Base-by-base conservation (phyloP, 345 rosid genomes). In the Firmiana major region DNA sequence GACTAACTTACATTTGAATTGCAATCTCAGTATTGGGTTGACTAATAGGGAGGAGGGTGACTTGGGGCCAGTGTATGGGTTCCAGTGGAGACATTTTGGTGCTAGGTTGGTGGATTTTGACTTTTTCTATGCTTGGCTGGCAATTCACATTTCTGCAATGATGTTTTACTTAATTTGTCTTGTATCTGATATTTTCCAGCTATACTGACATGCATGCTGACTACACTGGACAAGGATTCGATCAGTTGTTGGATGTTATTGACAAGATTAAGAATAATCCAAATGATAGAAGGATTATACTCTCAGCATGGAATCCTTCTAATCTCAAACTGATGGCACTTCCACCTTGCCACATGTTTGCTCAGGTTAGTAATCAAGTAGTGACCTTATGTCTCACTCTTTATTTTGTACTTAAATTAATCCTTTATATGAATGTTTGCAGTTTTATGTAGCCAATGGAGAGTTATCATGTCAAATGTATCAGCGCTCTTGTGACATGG, bases 291-390 rank as follows among this genome's bases (percentile, higher is more conserved):
- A 83, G 98, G 46, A 97, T 94, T 72, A 82, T 97, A 67, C 91
- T 97, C 72, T 94, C 98, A 5, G 97, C 99, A 80, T 97, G 97
- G 97, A 97, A 97, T 84, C 99, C 99, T 79, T 75, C 97, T 83
- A 97, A 92, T 83, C 90, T 94, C 64, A 89, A 97, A 81, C 71
- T 87, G 81, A 92, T 97, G 98, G 98, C 97, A 24, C 97, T 97
- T 79, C 99, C 98, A 76, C 99, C 99, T 46, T 94, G 99, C 85
- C 97, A 97, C 86, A 92, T 97, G 98, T 97, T 94, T 89, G 93
- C 96, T 45, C 99, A 95, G 90, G 98, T 91, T 76, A 76, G 78
- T 73, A 43, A 43, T 45, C 24, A 36, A 12, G 43, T 48, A 21
- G 48, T 75, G 68, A n/a, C 15, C n/a, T 75, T n/a, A 17, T 48